Conservation (phyloP, 2,329 filamentous ascomycete species). For the Zymoseptoria pseudotritici region DNA sequence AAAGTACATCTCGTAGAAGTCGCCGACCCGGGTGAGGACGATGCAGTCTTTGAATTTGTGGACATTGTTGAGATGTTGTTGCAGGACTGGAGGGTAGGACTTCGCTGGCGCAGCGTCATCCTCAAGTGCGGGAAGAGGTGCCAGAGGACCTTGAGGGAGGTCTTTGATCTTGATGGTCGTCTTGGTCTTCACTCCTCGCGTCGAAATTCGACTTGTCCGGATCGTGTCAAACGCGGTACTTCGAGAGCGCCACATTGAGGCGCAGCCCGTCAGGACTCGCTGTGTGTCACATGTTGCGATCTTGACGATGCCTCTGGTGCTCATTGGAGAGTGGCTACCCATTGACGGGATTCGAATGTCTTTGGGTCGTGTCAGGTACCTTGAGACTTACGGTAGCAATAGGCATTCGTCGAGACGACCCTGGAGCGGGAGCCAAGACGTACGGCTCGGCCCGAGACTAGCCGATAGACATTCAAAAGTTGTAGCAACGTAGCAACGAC, state of each 20-base stretch:
- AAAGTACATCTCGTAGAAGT: slow-evolving; percentile 98
- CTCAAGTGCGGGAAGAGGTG: slow-evolving; percentile 35
- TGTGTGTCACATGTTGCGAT: neutral
- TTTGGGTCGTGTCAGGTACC: too few species aligned
- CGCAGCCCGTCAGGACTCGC: neutral
- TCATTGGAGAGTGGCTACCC: neutral
- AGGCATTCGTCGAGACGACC: too few species aligned
- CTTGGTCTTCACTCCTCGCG: slow-evolving; percentile 33
- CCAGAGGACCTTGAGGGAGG: slow-evolving; percentile 50
- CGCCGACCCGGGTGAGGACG: slow-evolving; percentile 80
- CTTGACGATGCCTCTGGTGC: neutral
- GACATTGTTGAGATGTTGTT: slow-evolving; percentile 85
- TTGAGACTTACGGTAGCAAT: too few species aligned
- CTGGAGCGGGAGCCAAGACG: too few species aligned
- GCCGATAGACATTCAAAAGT: too few species aligned
- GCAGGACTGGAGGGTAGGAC: slow-evolving; percentile 75
- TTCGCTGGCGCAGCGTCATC: slow-evolving; percentile 41
- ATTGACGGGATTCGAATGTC: neutral
- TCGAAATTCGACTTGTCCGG: neutral
- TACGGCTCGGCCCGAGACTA: too few species aligned
- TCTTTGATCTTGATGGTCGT: slow-evolving; percentile 35
- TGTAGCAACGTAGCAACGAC: too few species aligned
- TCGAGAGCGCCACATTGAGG: neutral
- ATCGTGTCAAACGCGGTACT: neutral
- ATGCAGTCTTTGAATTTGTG: slow-evolving; percentile 84